Evolutionary conservation across 352 stramenopile genomes (phyloP).

Genomic region (Phytopythium cucurbitacearum): DNA sequence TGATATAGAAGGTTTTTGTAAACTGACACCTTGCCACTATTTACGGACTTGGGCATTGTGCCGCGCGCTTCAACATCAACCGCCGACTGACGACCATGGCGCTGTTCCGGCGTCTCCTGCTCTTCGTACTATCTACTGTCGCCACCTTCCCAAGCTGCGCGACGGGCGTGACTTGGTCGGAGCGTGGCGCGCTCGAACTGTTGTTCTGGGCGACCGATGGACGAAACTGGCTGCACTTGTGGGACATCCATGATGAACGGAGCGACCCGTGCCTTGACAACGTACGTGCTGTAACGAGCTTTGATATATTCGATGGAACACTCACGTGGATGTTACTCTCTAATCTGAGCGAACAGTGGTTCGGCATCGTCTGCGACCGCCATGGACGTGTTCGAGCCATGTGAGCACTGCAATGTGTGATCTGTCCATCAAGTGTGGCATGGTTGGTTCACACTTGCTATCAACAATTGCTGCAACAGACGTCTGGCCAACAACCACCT

Average conservation of each 20-base stretch:
- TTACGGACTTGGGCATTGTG: no score
- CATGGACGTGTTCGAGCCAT: constrained; percentile 50
- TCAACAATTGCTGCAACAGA: constrained; percentile 5
- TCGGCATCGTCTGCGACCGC: constrained; percentile 54
- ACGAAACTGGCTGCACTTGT: constrained; percentile 36
- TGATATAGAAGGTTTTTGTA: no score
- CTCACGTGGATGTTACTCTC: neutral
- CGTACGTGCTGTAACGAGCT: constrained; percentile 10
- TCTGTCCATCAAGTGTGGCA: no score
- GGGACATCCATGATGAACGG: constrained; percentile 61
- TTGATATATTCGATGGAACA: neutral
- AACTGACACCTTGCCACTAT: no score
- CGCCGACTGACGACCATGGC: no score
- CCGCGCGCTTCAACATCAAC: no score
- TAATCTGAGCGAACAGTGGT: constrained; percentile 30
- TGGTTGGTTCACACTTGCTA: no score
- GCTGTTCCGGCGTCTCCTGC: neutral
- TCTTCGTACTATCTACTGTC: neutral
- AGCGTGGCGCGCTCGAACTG: constrained; percentile 59
- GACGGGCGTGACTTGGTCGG: constrained; percentile 21
- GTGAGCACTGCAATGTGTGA: constrained; percentile 11
- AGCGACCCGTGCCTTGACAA: constrained; percentile 58
- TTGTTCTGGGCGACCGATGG: constrained; percentile 64
- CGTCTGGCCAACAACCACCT: constrained; percentile 63
- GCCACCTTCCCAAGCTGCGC: neutral